Base-by-base conservation (phyloP, 139 green algal genomes). In the Astrephomene gubernaculifera region DNA sequence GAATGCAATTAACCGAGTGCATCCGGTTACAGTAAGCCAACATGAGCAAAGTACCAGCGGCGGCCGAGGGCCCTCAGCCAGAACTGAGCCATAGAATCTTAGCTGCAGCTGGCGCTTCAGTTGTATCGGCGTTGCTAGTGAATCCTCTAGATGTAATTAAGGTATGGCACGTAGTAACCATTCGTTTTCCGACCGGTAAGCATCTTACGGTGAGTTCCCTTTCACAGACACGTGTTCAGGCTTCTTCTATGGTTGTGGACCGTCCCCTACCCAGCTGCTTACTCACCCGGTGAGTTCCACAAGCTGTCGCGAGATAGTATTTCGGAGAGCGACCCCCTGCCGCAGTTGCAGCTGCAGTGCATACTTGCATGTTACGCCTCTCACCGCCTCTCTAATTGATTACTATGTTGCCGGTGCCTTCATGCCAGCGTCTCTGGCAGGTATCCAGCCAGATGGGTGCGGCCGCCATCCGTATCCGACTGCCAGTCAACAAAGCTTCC, bases 121-220 rank as follows among this genome's bases (percentile, higher is more conserved):
- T 96, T 4, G 89, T 94, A 0, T 92, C 92, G 4, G 94, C 93
- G 2, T 31, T 96, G 12, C 87, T 96, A 1, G 93, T 96, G 27
- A 98, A 97, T 79, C 95, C 95, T 0, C 85, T 98, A 12, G 95
- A 98, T 87, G 94, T 98, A 2, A 90, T 96, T 10, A 98, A 98
- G 90, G 94, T 96, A 54, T 10, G 91, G n/a, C n/a, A n/a, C n/a
- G n/a, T n/a, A n/a, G n/a, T n/a, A n/a, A n/a, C n/a, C n/a, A n/a
- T 65, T 25, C 29, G 39, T 4, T 35, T 57, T 74, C 33, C 17
- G 21, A n/a, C 57, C 17, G 57, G 14, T 24, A 19, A 24, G 5
- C n/a, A 24, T 8, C 14, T 25, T n/a, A 25, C 57, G 21, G 17
- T n/a, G 17, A 19, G 52, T 44, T 21, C 7, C 27, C 7, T 27